A percentile compares a stretch with the other conserved stretches of the same genome.
Evolutionary conservation across 192 early-diverging fungal genomes (phyloP).

Genomic region (Umbelopsis isabellina): DNA sequence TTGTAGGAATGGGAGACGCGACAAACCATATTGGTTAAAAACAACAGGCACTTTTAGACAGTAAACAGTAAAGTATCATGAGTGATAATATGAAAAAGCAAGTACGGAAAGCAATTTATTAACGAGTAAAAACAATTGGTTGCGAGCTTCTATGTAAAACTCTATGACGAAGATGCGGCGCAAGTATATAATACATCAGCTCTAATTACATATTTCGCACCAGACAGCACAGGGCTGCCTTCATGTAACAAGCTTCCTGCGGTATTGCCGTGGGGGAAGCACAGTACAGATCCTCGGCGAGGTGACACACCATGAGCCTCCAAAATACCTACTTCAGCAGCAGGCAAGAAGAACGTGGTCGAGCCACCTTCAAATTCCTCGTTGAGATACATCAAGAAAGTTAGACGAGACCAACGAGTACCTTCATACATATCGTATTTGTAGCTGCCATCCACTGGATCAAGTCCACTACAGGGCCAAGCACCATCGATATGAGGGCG

Average conservation of each 20-base stretch:
- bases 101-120: neutral
- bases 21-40: no score
- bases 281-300: conserved; percentile 17
- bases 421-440: conserved; percentile 61
- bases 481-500: conserved; percentile 68
- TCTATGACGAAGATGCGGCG: neutral
- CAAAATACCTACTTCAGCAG: conserved; percentile 22
- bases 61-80: no score
- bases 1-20: no score
- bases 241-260: conserved; percentile 44
- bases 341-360: conserved; percentile 41
- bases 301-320: conserved; percentile 15
- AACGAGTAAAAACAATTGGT: no score
- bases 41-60: no score
- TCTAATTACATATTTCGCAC: conserved; percentile 51
- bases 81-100: no score
- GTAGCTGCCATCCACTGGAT: conserved; percentile 56
- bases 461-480: conserved; percentile 65
- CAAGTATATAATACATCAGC: conserved; percentile 47
- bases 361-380: conserved; percentile 49
- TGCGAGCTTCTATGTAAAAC: neutral
- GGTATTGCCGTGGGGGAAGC: conserved; percentile 21
- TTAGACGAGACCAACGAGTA: conserved; percentile 37
- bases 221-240: conserved; percentile 41
- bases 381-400: conserved; percentile 52